Conservation (phyloP, 176 grass and related monocot species). For the Phoenix roebelenii region DNA sequence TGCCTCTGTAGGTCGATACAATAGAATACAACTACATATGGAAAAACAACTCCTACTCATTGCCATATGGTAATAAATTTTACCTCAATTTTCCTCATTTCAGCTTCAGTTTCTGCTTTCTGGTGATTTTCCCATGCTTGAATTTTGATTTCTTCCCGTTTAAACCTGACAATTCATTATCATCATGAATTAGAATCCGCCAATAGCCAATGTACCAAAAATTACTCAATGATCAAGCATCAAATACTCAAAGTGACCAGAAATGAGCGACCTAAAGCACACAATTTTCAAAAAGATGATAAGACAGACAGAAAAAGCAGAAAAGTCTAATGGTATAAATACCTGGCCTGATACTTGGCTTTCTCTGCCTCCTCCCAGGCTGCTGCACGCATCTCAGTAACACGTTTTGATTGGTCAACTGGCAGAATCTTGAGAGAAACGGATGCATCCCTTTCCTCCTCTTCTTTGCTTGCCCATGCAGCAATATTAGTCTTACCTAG, state of each 20-base stretch:
- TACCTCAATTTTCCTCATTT: conserved; percentile 95
- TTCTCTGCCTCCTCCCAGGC: conserved; percentile 95
- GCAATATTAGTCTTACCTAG: conserved; percentile 89
- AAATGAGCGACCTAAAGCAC: too few species aligned
- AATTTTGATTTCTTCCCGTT: conserved; percentile 93
- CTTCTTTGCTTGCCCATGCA: conserved; percentile 91
- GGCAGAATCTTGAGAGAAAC: conserved; percentile 38
- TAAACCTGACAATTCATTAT: conserved; percentile 46
- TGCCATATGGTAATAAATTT: neutral
- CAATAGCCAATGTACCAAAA: neutral
- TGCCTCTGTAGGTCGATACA: too few species aligned
- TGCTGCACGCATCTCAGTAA: conserved; percentile 55
- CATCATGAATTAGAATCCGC: neutral
- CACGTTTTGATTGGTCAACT: conserved; percentile 39
- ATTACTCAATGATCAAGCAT: neutral
- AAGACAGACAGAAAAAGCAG: neutral
- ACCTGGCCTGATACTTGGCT: conserved; percentile 87
- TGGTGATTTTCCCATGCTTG: conserved; percentile 97
- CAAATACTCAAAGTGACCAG: too few species aligned
- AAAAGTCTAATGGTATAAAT: conserved; percentile 5
- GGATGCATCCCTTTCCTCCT: conserved; percentile 65
- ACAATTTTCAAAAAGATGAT: too few species aligned
- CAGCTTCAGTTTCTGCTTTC: conserved; percentile 95
- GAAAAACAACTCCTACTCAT: too few species aligned
- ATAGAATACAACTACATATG: too few species aligned